Base-by-base conservation (phyloP, 1,284 basidiomycete genomes). In the Retiboletus flavoniger region DNA sequence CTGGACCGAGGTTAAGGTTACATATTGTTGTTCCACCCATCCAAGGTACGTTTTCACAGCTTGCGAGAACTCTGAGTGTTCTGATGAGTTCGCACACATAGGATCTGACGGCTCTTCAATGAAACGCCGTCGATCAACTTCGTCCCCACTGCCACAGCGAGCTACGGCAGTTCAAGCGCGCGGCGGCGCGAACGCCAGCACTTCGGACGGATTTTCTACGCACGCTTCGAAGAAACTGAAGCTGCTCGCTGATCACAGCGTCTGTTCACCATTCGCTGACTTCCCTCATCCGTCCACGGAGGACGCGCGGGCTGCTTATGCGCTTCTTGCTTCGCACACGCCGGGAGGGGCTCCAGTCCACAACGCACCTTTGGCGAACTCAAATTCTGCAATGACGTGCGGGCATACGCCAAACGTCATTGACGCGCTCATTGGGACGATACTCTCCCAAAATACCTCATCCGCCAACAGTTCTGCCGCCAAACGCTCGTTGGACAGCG, bases 361-460 rank as follows among this genome's bases (percentile, higher is more conserved):
- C 45, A 47, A 44, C 36, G 13, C 60, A 13, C 72, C 55, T 53
- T 44, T 21, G 4, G 8, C 53, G 2, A 45, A n/a, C 13, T 65
- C 73, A 26, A 78, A 81, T 55, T 77, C 79, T 3, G 78, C 78
- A 2, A 63, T 65, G 48, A 80, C 78, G 2, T 86, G 84, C 57
- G 85, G 84, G 0, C 71, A 75, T 43, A 78, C 80, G 2, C 79
- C 82, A 0, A 80, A 84, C 54, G 85, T 91, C 42, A 76, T 91
- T 46, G 89, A 91, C 60, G 78, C 86, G 0, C 76, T 89, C 57
- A 81, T 91, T 19, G 79, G 83, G 32, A 89, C 87, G 0, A 81
- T 91, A 53, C 77, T 93, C 17, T 85, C 83, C 35, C 88, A 91
- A 66, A 91, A 90, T 63, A 92, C 89, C 0, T 83, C 83, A 34